phyloP scores from a whole-genome alignment of 1,284 basidiomycete genomes.

The Ceratobasidium sp. region DNA sequence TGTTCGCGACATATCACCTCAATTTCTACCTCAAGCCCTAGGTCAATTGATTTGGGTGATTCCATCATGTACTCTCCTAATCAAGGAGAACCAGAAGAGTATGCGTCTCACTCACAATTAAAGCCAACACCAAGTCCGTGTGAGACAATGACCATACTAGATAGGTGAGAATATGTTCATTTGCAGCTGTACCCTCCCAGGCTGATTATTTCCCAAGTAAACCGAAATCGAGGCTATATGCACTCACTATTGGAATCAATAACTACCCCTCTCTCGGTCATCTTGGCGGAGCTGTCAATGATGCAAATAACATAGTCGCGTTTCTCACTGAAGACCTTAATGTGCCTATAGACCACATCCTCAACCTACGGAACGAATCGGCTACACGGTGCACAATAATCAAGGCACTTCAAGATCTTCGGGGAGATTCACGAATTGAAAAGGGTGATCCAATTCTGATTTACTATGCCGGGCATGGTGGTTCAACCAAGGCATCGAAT shows the following conservation, averaged over 20 bases:
- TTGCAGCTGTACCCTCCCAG: too few species aligned
- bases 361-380: background rate
- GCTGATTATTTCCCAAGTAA: too few species aligned
- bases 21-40: too few species aligned
- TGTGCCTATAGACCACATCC: background rate
- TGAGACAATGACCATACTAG: too few species aligned
- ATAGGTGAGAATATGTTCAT: too few species aligned
- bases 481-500: background rate
- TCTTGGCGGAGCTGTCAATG: background rate
- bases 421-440: background rate
- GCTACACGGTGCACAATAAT: conserved; percentile 14
- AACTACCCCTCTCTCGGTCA: background rate
- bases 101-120: too few species aligned
- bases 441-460: conserved; percentile 22
- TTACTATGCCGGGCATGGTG: conserved; percentile 34
- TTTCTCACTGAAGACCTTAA: background rate
- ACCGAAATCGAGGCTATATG: conserved; percentile 1
- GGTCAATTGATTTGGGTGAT: too few species aligned
- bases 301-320: background rate
- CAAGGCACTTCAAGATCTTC: background rate
- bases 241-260: conserved; percentile 28
- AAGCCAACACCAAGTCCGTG: too few species aligned
- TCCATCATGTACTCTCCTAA: too few species aligned
- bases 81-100: too few species aligned
- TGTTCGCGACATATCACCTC: too few species aligned